These are phyloP conservation scores for Piloderma croceum DNA, from an alignment of 768 basidiomycete genomes.

Conservation along the genomic window DNA sequence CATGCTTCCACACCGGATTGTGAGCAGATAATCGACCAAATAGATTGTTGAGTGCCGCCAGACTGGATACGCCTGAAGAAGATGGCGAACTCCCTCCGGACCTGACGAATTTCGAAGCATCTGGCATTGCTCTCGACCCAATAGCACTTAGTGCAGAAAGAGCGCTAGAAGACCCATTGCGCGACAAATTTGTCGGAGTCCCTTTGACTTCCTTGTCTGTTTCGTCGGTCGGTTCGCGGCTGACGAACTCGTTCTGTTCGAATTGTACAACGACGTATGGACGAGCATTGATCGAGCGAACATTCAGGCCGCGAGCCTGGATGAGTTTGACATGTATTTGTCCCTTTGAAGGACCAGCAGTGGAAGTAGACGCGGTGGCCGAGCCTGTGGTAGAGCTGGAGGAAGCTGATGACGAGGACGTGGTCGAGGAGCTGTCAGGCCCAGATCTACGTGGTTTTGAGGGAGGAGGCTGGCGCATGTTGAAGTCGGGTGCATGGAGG, in stretches of 20 bases:
- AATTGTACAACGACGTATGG: slow-evolving; percentile 98
- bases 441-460: slow-evolving; percentile 30
- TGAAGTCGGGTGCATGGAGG: slow-evolving; percentile 81
- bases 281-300: slow-evolving; percentile 55
- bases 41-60: slow-evolving; percentile 37
- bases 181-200: slow-evolving; percentile 52
- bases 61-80: slow-evolving; percentile 34
- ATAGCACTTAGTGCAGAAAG: slow-evolving; percentile 64
- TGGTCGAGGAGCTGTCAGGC: slow-evolving; percentile 30
- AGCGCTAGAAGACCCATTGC: slow-evolving; percentile 57
- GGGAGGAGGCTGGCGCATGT: slow-evolving; percentile 62
- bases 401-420: slow-evolving; percentile 40
- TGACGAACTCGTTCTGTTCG: slow-evolving; percentile 98
- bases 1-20: slow-evolving; percentile 98
- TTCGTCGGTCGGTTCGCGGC: slow-evolving; percentile 81
- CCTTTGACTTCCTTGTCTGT: slow-evolving; percentile 87
- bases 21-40: slow-evolving; percentile 66
- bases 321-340: slow-evolving; percentile 97
- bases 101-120: slow-evolving; percentile 27
- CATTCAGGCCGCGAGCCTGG: slow-evolving; percentile 78
- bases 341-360: slow-evolving; percentile 43
- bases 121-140: slow-evolving; percentile 40
- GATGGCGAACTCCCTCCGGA: slow-evolving; percentile 34
- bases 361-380: slow-evolving; percentile 26
- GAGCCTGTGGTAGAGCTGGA: slow-evolving; percentile 21